Evolutionary conservation across 129 eudicot species (phyloP).

Genomic region (Escallonia rubra): DNA sequence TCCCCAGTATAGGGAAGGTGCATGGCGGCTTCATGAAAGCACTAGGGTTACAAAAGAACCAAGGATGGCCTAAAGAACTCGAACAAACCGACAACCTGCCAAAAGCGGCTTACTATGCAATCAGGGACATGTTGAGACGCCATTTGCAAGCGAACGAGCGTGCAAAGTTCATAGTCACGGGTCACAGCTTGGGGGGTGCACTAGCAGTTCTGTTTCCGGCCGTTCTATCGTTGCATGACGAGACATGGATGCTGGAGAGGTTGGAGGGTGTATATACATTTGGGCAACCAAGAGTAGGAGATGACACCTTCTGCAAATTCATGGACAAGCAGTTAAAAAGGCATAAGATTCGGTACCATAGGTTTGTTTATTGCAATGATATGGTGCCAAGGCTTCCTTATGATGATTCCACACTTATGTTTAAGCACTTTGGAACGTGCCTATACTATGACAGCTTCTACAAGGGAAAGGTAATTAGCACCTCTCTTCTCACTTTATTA

Average conservation of each 20-base stretch:
- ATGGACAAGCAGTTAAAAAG: background rate
- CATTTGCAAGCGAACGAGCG: conserved; percentile 59
- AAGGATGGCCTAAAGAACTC: conserved; percentile 30
- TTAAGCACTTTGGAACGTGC: conserved; percentile 1
- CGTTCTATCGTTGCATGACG: conserved; percentile 61
- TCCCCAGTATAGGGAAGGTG: conserved; percentile 73
- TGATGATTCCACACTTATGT: background rate
- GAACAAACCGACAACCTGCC: no score
- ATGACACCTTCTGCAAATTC: background rate
- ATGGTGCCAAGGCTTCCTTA: background rate
- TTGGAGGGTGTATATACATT: background rate
- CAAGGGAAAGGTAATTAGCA: background rate
- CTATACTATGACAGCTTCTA: conserved; percentile 1
- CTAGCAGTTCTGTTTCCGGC: conserved; percentile 75
- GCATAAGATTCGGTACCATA: background rate
- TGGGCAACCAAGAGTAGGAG: conserved; percentile 1
- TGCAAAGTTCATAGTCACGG: conserved; percentile 76
- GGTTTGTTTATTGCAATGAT: background rate
- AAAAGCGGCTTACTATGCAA: conserved; percentile 44
- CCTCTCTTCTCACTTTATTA: no score
- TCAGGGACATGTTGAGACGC: conserved; percentile 43
- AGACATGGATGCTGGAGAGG: conserved; percentile 9
- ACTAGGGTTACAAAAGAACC: conserved; percentile 62
- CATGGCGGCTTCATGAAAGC: conserved; percentile 96
- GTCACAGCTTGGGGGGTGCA: conserved; percentile 96